Evolutionary conservation across 306 rosid species (phyloP).

Genomic region (Ochetophila trinervis): DNA sequence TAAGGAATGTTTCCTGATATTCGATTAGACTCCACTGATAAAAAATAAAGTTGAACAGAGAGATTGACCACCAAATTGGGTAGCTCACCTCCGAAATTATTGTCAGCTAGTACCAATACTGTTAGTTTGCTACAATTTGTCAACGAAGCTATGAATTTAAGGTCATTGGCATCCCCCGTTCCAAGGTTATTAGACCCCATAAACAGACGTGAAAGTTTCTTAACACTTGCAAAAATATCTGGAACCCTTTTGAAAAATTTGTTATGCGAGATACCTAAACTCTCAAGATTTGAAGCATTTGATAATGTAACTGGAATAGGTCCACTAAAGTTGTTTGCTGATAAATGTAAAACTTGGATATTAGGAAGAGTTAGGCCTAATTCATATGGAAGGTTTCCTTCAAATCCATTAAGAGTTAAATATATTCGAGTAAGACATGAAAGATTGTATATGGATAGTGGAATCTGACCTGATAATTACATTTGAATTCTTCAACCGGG

Average conservation of each 20-base stretch:
- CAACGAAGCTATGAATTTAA: constrained; percentile 15
- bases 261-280: background rate
- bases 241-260: constrained; percentile 13
- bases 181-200: constrained; percentile 13
- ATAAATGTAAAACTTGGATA: background rate
- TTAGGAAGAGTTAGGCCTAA: constrained; percentile 4
- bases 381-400: constrained; percentile 9
- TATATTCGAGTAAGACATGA: background rate
- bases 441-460: constrained; percentile 4
- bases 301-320: constrained; percentile 17
- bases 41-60: constrained; percentile 9
- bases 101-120: constrained; percentile 8
- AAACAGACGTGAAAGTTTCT: background rate
- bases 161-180: background rate
- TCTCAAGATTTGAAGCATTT: constrained; percentile 18
- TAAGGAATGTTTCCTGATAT: constrained; percentile 13
- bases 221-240: constrained; percentile 3
- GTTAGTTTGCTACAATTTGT: constrained; percentile 4
- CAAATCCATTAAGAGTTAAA: background rate
- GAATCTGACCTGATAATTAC: background rate
- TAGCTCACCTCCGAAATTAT: constrained; percentile 10
- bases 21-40: constrained; percentile 7
- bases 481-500: background rate
- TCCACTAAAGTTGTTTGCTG: background rate
- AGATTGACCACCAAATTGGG: constrained; percentile 8